Percentiles rank a stretch among this genome's conserved stretches.
phyloP scores from a whole-genome alignment of 2,329 filamentous ascomycete genomes.

The Paecilomyces dactylethromorphus region DNA sequence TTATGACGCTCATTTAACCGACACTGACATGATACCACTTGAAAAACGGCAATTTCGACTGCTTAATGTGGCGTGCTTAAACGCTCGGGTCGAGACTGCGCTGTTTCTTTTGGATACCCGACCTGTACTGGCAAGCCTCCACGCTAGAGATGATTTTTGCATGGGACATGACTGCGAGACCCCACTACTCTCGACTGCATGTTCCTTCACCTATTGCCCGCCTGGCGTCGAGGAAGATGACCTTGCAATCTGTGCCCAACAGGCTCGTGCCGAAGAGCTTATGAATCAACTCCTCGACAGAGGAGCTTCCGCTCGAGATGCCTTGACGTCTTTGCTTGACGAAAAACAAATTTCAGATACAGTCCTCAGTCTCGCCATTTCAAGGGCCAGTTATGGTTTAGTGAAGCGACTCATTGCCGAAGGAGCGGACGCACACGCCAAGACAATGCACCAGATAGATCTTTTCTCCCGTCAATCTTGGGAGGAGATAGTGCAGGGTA shows the following conservation, averaged over 20 bases:
- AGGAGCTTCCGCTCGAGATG: conserved; percentile 4
- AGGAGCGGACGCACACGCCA: conserved; percentile 1
- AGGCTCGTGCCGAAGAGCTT: conserved; percentile 1
- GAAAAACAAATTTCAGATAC: not conserved
- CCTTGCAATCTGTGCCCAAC: not conserved
- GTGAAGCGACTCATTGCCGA: conserved; percentile 2
- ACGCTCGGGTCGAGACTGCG: conserved; percentile 2
- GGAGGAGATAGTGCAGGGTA: not conserved
- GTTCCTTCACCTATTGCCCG: conserved; percentile 2
- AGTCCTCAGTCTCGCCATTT: conserved; percentile 2
- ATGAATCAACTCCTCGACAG: conserved; percentile 4
- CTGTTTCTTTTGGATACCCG: conserved; percentile 3
- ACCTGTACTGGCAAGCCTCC: conserved; percentile 1
- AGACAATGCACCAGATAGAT: not conserved
- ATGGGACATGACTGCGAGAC: not conserved
- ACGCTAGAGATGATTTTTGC: not conserved
- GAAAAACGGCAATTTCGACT: not conserved
- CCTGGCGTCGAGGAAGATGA: not conserved
- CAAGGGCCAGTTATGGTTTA: conserved; percentile 3
- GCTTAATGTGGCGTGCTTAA: conserved; percentile 1
- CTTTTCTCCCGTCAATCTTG: not conserved
- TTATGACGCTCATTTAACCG: conserved; percentile 1
- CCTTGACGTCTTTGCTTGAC: not conserved
- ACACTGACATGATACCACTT: conserved; percentile 1
- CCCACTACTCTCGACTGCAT: conserved; percentile 2